Base-by-base conservation (phyloP, 441 rosid species). In the Iberis amara region DNA sequence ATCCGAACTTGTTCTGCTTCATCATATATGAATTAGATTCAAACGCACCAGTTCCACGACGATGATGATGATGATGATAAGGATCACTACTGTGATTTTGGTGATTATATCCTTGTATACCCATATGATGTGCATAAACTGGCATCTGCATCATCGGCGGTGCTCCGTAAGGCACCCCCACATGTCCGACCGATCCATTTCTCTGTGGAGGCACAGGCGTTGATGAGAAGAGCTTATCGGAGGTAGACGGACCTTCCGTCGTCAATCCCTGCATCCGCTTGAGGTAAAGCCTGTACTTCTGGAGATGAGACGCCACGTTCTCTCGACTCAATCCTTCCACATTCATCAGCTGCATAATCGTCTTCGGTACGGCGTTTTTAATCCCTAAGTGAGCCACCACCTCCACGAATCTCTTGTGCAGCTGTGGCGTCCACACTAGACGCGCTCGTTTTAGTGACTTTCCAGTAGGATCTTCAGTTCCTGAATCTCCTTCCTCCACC, bases 321-420 rank as follows among this genome's bases (percentile, higher is more conserved):
- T 94, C 97, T 8, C 96, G 78, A 11, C 94, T 89, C 62, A 94
- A 26, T 2, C 99, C 99, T 47, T 89, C 96, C 0, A 94, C 99
- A 61, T 94, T 94, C 99, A 94, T 94, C 65, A 89, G 46, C 76
- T 89, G 99, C 99, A 94, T 94, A 58, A 94, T 89, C 36, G 97
- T 89, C 75, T 94, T 94, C 7, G 99, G 99, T 0, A 94, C 99
- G 0, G 96, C 99, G 80, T 81, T 94, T 35, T 85, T 85, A 0
- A 94, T 77, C 64, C 99, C 99, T 1, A 94, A 58, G 53, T 83
- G 92, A 3, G 78, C 78, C 35, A 94, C 97, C 28, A 94, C 97
- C 18, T 94, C 99, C 4, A 94, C 95, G 59, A 94, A 94, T 60
- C 99, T 74, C 79, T 89, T 89, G 64, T 94, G 99, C 39, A 94